These are phyloP conservation scores for Cordyceps javanica DNA, from an alignment of 2,329 filamentous ascomycete species.

Conservation along the genomic window DNA sequence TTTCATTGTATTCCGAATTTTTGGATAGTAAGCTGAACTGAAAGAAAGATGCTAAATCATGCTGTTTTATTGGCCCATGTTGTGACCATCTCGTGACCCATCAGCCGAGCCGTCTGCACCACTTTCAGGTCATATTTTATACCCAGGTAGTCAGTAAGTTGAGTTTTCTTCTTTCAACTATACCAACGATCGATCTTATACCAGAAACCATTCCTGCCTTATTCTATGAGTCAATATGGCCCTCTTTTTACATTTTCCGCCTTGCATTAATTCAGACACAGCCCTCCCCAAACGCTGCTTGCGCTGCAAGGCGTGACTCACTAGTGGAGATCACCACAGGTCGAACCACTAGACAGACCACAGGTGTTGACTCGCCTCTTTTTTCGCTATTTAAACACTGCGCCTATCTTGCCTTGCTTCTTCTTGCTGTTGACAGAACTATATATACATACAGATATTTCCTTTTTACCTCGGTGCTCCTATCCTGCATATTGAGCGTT, in stretches of 20 bases:
- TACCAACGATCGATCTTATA: no score
- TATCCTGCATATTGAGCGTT: background rate
- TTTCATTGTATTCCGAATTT: background rate
- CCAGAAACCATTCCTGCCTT: no score
- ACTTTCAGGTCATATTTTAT: no score
- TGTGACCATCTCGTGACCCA: no score
- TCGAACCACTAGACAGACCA: background rate
- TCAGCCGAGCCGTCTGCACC: no score
- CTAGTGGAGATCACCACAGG: background rate
- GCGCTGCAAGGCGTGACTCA: slow-evolving; percentile 6
- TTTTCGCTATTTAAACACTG: background rate
- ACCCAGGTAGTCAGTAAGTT: no score
- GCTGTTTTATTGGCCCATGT: no score
- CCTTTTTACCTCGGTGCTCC: background rate
- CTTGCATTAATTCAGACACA: background rate
- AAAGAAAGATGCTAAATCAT: no score
- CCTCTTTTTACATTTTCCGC: background rate
- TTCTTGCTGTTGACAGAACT: no score
- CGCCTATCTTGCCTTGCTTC: background rate
- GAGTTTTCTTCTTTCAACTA: no score
- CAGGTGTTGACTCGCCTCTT: background rate
- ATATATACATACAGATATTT: no score
- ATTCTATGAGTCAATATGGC: background rate
- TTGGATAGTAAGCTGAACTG: background rate
- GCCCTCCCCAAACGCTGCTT: background rate